Percentiles rank a stretch among this genome's conserved stretches.
Conservation (phyloP, 2,329 filamentous ascomycete species). For the Fusarium annulatum region DNA sequence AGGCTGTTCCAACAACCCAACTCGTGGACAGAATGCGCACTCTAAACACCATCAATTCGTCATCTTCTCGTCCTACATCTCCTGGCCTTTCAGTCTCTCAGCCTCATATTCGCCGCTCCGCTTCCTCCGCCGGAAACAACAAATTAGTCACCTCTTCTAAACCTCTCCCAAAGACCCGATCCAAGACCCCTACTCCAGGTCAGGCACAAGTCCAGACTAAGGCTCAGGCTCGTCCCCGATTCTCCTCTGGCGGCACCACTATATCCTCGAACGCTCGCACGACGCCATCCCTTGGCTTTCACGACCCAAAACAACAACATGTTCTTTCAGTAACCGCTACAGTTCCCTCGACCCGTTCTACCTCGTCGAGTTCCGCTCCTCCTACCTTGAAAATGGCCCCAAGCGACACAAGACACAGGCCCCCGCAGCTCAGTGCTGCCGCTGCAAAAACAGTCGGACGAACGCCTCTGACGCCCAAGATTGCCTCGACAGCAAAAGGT, state of each 20-base stretch:
- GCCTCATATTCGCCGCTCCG: conserved; percentile 25
- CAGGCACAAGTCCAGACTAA: conserved; percentile 18
- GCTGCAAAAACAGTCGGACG: conserved; percentile 65
- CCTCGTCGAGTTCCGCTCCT: conserved; percentile 42
- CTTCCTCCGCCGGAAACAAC: conserved; percentile 14
- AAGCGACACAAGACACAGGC: conserved; percentile 69
- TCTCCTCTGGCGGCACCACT: conserved; percentile 38
- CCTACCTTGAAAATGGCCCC: conserved; percentile 53
- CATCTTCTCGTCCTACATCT: conserved; percentile 36
- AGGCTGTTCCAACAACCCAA: conserved; percentile 29
- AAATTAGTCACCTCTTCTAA: conserved; percentile 34
- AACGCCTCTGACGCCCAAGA: conserved; percentile 66
- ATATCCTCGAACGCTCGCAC: conserved; percentile 32
- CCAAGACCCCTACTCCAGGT: conserved; percentile 24
- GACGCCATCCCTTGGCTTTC: conserved; percentile 38
- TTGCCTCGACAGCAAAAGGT: conserved; percentile 57
- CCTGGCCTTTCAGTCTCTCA: conserved; percentile 21
- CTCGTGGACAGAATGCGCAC: conserved; percentile 44
- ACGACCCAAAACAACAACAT: conserved; percentile 44
- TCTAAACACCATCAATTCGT: conserved; percentile 44
- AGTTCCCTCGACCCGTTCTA: conserved; percentile 44
- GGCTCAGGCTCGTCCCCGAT: conserved; percentile 37
- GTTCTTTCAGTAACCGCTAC: conserved; percentile 47
- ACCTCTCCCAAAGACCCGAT: conserved; percentile 29
- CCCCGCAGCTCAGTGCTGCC: conserved; percentile 74